phyloP scores from a whole-genome alignment of 1,284 basidiomycete genomes.

The Moniliophthora roreri region DNA sequence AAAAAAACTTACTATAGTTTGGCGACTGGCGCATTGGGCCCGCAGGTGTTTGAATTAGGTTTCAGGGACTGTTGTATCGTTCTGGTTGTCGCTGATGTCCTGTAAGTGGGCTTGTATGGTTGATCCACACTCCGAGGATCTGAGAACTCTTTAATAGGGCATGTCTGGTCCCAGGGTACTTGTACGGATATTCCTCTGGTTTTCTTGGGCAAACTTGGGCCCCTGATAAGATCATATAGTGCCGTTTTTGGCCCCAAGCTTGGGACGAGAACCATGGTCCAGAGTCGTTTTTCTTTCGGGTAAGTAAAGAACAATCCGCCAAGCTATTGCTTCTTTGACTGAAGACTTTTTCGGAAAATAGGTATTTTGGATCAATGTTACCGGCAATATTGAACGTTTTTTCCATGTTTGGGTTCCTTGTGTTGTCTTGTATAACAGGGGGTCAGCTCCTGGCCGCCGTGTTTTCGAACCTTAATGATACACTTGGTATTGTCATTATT shows the following conservation, averaged over 20 bases:
- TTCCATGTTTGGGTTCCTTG: constrained; percentile 65
- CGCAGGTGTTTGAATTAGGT: constrained; percentile 57
- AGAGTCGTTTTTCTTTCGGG: constrained; percentile 33
- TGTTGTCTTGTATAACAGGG: constrained; percentile 74
- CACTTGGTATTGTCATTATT: constrained; percentile 79
- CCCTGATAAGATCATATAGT: constrained; percentile 26
- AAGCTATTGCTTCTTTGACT: not conserved
- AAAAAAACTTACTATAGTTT: not conserved
- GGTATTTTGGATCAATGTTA: constrained; percentile 62
- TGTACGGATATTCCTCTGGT: constrained; percentile 38
- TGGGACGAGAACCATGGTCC: constrained; percentile 64
- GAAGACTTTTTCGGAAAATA: constrained; percentile 22
- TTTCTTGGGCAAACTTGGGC: constrained; percentile 13
- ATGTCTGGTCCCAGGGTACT: constrained; percentile 48
- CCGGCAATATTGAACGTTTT: constrained; percentile 67
- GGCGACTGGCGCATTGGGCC: constrained; percentile 34
- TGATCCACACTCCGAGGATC: constrained; percentile 3
- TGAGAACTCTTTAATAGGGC: constrained; percentile 20
- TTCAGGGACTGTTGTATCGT: constrained; percentile 51
- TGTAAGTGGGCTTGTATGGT: constrained; percentile 39
- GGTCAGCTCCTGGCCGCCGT: constrained; percentile 71
- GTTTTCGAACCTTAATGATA: constrained; percentile 46
- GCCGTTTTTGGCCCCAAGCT: constrained; percentile 61
- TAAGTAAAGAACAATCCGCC: constrained; percentile 25
- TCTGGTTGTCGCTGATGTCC: constrained; percentile 52